Percentiles rank a stretch among this genome's conserved stretches.
Conservation (phyloP, 768 basidiomycete genomes). For the Leccinellum rugosiceps region DNA sequence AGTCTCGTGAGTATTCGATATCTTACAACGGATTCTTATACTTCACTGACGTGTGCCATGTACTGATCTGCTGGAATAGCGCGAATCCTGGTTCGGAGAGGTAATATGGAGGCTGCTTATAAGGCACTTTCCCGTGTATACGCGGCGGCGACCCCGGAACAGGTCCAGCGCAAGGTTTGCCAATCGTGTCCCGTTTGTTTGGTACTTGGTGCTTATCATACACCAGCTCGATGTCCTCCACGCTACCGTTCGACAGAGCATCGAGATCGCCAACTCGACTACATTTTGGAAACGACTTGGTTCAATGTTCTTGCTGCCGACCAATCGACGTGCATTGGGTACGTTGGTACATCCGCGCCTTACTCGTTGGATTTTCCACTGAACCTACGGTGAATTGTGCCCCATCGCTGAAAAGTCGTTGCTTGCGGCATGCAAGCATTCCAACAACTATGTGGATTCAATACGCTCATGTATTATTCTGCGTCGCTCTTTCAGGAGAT, state of each 20-base stretch:
- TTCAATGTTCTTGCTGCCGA: constrained; percentile 52
- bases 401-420: constrained; percentile 44
- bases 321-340: constrained; percentile 72
- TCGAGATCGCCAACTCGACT: constrained; percentile 58
- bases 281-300: constrained; percentile 54
- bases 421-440: constrained; percentile 80
- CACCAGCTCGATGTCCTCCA: constrained; percentile 55
- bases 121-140: constrained; percentile 67
- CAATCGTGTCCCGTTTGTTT: background rate
- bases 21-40: background rate
- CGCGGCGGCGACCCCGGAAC: constrained; percentile 54
- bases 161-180: constrained; percentile 61
- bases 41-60: background rate
- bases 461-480: constrained; percentile 74
- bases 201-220: background rate
- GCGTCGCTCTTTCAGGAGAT: constrained; percentile 78
- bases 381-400: background rate
- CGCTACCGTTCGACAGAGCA: constrained; percentile 56
- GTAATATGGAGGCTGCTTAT: constrained; percentile 47
- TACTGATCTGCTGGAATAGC: constrained; percentile 29
- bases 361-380: background rate
- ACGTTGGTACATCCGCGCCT: constrained; percentile 13
- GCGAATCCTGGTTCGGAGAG: constrained; percentile 62
- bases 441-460: constrained; percentile 84
- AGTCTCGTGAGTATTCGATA: constrained; percentile 57